Conservation (phyloP, 2,329 filamentous ascomycete species). For the Alternaria sp. region DNA sequence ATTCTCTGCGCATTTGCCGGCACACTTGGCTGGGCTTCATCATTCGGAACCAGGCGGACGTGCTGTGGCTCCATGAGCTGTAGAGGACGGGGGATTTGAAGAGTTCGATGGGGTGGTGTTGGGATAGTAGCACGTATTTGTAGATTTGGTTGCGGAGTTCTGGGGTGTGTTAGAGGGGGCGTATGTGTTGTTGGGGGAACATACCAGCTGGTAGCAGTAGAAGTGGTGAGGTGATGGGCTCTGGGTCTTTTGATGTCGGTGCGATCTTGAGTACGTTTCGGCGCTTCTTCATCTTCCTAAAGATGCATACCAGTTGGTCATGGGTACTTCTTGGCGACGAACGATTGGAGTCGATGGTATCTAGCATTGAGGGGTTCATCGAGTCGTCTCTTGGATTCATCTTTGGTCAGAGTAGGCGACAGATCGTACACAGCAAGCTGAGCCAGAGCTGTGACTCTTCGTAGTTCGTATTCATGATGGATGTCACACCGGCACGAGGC, state of each 20-base stretch:
- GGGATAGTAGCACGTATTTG: not conserved
- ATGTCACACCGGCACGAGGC: not conserved
- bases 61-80: not conserved
- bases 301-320: accelerated
- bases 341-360: not conserved
- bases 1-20: not conserved
- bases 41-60: not conserved
- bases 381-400: not conserved
- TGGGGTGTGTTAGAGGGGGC: not conserved
- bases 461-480: not conserved
- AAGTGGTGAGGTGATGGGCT: not conserved
- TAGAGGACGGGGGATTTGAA: not conserved
- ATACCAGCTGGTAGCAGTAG: not conserved
- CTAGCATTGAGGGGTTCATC: not conserved
- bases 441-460: not conserved
- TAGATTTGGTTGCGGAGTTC: not conserved
- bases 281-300: not conserved
- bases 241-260: not conserved
- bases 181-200: not conserved
- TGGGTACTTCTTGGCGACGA: not conserved
- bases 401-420: accelerated
- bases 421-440: not conserved
- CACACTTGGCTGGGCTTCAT: not conserved
- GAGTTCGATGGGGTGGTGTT: not conserved
- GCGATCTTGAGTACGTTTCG: not conserved